Conservation (phyloP, 2,329 filamentous ascomycete genomes). For the Cladosporium sp. region DNA sequence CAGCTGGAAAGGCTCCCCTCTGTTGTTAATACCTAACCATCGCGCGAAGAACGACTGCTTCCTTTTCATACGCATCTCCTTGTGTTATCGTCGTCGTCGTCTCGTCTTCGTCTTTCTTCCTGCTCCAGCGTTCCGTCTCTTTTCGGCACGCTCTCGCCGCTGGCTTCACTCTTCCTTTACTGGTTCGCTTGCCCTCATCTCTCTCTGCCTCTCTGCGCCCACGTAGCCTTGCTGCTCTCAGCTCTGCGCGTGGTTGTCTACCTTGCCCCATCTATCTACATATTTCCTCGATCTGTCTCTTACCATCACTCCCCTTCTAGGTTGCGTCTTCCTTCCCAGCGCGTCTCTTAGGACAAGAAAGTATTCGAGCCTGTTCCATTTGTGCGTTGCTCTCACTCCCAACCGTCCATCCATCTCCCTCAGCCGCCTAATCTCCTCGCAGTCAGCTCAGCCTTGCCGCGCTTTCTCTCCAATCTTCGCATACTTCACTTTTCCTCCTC, state of each 20-base stretch:
- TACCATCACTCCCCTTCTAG: background rate
- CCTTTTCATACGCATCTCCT: conserved; percentile 16
- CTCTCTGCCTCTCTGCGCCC: conserved; percentile 2
- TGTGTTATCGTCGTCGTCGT: conserved; percentile 11
- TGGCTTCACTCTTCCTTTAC: conserved; percentile 4
- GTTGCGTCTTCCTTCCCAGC: conserved; percentile 13
- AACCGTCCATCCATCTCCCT: background rate
- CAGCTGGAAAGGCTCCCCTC: background rate
- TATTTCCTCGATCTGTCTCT: background rate
- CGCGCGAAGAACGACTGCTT: conserved; percentile 8
- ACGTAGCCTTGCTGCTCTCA: conserved; percentile 1
- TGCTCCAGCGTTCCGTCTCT: conserved; percentile 8
- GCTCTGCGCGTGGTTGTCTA: background rate
- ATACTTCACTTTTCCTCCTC: conserved; percentile 13
- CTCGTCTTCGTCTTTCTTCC: background rate
- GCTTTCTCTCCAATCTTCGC: conserved; percentile 11
- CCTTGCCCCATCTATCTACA: background rate
- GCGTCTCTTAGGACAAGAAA: conserved; percentile 5
- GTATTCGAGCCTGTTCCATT: conserved; percentile 14
- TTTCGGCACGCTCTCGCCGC: background rate
- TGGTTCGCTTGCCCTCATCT: conserved; percentile 12
- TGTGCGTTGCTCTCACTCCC: conserved; percentile 1
- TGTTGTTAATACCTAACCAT: background rate
- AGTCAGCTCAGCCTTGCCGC: conserved; percentile 18
- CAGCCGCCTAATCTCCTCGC: conserved; percentile 13